Base-by-base conservation (phyloP, 768 basidiomycete species). In the Termitomyces sp. region DNA sequence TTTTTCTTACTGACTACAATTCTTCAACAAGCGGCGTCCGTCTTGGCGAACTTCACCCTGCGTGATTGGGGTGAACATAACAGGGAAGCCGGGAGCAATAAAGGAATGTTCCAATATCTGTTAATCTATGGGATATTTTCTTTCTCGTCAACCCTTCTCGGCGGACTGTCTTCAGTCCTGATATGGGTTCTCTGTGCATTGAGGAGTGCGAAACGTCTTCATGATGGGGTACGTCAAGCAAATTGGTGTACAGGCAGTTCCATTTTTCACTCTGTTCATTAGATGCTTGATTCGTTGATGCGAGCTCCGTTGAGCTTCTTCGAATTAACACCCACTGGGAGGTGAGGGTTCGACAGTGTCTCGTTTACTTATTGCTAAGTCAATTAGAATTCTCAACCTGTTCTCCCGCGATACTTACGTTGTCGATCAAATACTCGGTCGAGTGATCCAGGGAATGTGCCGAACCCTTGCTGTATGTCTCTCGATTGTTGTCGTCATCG, bases 371-470 rank as follows among this genome's bases (percentile, higher is more conserved):
- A 26, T 64, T n/a, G 58, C 23, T 48, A n/a, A 49, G 41, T 43
- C 16, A 32, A 35, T 23, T 48, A 91, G 93, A 9, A 89, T 95
- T 56, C 69, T 98, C 54, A 98, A 97, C 71, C 71, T 97, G 30
- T 98, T 98, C 73, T 92, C 92, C 3, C 85, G 93, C 2, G 96
- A 98, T 66, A 85, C 82, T 16, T 92, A 91, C 66, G 88, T 89
- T 32, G 82, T 96, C 18, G 95, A 97, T 74, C 88, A 93, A 67
- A 75, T 93, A 9, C 81, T 97, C 23, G 86, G 85, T 5, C 80
- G 89, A 33, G 88, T 92, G 20, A 85, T 95, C 46, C 84, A 87
- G 69, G 81, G 79, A 54, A 73, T 93, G 55, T 80, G 85, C 67
- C 81, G 91, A 35, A 95, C 89, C 0, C 69, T 80, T 9, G 81